Conservation (phyloP, 106 monocot species). For the Iris macrosiphon region DNA sequence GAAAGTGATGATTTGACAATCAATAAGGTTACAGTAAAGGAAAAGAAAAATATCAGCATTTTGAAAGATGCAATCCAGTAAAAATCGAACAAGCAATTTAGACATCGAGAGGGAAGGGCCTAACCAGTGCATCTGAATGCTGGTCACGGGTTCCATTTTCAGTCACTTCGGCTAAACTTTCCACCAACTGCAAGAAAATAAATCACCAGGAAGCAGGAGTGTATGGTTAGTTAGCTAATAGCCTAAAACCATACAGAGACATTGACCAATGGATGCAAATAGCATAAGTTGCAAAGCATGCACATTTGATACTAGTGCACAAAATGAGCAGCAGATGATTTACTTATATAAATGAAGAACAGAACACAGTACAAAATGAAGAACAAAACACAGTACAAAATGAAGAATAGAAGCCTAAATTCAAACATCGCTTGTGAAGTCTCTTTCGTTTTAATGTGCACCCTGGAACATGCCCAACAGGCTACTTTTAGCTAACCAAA, state of each 20-base stretch:
- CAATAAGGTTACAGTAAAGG: no score
- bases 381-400: neutral
- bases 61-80: neutral
- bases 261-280: neutral
- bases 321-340: neutral
- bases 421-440: no score
- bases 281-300: neutral
- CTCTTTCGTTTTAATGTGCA: no score
- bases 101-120: neutral
- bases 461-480: no score
- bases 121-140: constrained; percentile 68
- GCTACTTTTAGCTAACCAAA: no score
- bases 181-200: constrained; percentile 41
- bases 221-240: neutral
- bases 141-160: constrained; percentile 72
- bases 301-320: neutral
- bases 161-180: constrained; percentile 64
- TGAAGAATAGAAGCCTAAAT: no score
- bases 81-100: neutral
- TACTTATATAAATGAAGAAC: neutral
- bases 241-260: no score
- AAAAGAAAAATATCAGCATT: no score
- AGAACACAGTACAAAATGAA: neutral
- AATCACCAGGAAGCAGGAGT: neutral
- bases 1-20: neutral